Percentiles rank a stretch among this genome's conserved stretches.
phyloP scores from a whole-genome alignment of 108 stramenopile genomes.

The Bacterosira constricta region DNA sequence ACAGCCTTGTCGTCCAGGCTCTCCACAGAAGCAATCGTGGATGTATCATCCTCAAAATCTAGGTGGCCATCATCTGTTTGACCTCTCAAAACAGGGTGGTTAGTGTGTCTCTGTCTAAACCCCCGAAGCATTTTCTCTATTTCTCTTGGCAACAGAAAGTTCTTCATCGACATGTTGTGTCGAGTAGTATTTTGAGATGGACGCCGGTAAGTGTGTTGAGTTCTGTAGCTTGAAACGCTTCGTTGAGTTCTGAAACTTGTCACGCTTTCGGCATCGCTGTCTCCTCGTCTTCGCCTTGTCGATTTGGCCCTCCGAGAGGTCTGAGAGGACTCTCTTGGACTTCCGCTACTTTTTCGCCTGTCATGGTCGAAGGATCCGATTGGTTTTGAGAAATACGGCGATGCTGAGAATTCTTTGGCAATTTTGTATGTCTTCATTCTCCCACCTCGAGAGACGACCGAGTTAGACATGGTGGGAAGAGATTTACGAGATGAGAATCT shows the following conservation, averaged over 20 bases:
- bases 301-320: constrained; percentile 6
- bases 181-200: constrained; percentile 1
- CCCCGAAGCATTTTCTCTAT: constrained; percentile 27
- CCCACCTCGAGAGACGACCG: background rate
- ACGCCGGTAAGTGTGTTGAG: constrained; percentile 8
- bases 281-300: constrained; percentile 7
- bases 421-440: constrained; percentile 29
- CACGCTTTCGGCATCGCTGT: constrained; percentile 32
- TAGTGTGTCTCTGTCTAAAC: constrained; percentile 37
- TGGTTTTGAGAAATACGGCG: constrained; percentile 31
- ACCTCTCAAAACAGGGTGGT: constrained; percentile 19
- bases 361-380: constrained; percentile 17
- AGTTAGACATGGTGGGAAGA: no score
- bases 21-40: constrained; percentile 33
- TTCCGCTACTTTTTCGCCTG: background rate
- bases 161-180: constrained; percentile 19
- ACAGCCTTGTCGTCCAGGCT: constrained; percentile 39
- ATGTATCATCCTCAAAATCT: constrained; percentile 28
- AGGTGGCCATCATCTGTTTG: background rate
- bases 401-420: constrained; percentile 12
- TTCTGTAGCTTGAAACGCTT: constrained; percentile 24
- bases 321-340: background rate
- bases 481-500: no score
- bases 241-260: constrained; percentile 7
- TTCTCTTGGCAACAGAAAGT: constrained; percentile 32